Percentiles rank a stretch among this genome's conserved stretches.
phyloP scores from a whole-genome alignment of 208 protist genomes.

The Wallacemonas sp. region DNA sequence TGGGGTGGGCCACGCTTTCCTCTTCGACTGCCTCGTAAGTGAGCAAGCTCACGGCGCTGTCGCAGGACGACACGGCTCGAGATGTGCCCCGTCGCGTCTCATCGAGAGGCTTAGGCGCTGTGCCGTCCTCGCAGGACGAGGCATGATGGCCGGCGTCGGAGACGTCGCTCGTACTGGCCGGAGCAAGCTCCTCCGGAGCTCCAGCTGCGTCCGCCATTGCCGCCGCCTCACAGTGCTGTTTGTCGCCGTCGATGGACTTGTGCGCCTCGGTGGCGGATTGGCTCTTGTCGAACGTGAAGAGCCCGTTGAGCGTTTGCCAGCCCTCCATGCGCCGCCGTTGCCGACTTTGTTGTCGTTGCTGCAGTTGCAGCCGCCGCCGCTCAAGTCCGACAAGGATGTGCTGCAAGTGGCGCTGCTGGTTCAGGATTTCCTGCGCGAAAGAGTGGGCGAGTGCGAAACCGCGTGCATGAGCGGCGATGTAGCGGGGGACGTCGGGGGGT shows the following conservation, averaged over 20 bases:
- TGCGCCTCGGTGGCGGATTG: background rate
- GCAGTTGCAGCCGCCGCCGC: slow-evolving; percentile 18
- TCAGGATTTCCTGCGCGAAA: slow-evolving; percentile 65
- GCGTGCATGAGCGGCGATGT: slow-evolving; percentile 52
- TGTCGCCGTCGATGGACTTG: too few species aligned
- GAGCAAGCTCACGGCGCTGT: too few species aligned
- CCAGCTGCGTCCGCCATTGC: too few species aligned
- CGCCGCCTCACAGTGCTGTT: too few species aligned
- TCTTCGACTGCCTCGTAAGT: too few species aligned
- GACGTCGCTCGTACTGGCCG: too few species aligned
- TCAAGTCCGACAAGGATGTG: slow-evolving; percentile 36
- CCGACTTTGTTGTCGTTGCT: background rate
- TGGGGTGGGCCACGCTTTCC: too few species aligned
- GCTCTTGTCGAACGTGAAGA: background rate
- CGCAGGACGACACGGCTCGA: too few species aligned
- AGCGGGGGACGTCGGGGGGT: slow-evolving; percentile 53
- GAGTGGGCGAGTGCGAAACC: slow-evolving; percentile 47
- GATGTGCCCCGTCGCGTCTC: background rate
- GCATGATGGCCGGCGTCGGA: too few species aligned
- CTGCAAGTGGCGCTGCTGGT: slow-evolving; percentile 50
- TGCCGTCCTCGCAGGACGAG: too few species aligned
- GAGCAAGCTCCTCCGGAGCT: too few species aligned
- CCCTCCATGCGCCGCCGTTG: background rate
- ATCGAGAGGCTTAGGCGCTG: background rate
- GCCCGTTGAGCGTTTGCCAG: background rate